Evolutionary conservation across 345 rosid species (phyloP), one percentile per base, ranked within the genome.

Genomic region (Eucalyptus tenuipes): DNA sequence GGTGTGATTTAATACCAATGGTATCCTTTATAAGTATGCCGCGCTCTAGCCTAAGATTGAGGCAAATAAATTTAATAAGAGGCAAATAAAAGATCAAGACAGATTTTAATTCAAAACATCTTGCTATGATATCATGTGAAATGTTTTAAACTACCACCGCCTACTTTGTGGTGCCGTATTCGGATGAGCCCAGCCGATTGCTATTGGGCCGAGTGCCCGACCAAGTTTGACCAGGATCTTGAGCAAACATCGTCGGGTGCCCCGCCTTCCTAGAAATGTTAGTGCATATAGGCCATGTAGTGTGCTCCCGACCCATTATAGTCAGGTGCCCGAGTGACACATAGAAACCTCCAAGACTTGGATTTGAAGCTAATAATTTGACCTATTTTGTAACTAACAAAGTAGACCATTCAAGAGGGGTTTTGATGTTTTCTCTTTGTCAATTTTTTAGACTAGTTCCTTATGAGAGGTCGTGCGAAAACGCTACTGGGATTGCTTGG

Each of bases 161-260:
- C 57, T 52, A 52, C 57, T 52, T 18, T 18, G 57, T 52, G 57
- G 57, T 18, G 25, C 25, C 0, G 0, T 52, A 18, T 25, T 57
- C 0, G 66, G 66, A 57, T 53, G 27, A 53, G 27, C 59, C 59
- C 14, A 57, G n/a, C 0, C 14, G n/a, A 59, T 25, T 59, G n/a
- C 0, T 59, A 59, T 59, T 25, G n/a, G 66, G n/a, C 14, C 66
- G 15, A 25, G 66, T 57, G 66, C n/a, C n/a, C 14, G n/a, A 0
- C n/a, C 66, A 3, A 59, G 66, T 25, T 0, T 59, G 66, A 0
- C n/a, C 27, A 0, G 0, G 0, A 59, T 0, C 66, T 59, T 27
- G n/a, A 25, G 66, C 66, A 0, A 59, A 59, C 64, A 0, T 57
- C 64, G n/a, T 25, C n/a, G 0, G 13, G n/a, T 57, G 64, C 64